phyloP scores from a whole-genome alignment of 805 yeast genomes.

The Ogataea allantospora region DNA sequence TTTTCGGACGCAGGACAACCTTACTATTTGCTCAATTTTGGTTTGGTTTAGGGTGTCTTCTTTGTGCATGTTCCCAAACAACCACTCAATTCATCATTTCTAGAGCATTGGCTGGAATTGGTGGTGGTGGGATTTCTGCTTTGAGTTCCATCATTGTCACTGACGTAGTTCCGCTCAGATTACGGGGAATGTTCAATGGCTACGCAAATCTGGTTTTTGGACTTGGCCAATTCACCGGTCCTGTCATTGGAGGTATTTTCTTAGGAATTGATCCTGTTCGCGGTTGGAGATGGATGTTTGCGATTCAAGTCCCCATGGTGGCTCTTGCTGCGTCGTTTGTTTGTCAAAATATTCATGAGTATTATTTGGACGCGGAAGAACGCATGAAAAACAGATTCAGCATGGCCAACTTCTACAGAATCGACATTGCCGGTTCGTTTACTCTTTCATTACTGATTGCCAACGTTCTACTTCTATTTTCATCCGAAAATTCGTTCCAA shows the following conservation, averaged over 20 bases:
- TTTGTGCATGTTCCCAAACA: slow-evolving; percentile 40
- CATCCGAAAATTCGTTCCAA: slow-evolving; percentile 18
- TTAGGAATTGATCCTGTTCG: slow-evolving; percentile 31
- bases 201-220: slow-evolving; percentile 41
- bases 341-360: slow-evolving; percentile 34
- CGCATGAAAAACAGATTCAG: slow-evolving; percentile 30
- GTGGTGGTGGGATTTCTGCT: slow-evolving; percentile 56
- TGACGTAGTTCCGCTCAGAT: slow-evolving; percentile 52
- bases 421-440: slow-evolving; percentile 43
- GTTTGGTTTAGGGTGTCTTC: slow-evolving; percentile 44
- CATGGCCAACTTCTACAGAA: slow-evolving; percentile 33
- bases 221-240: slow-evolving; percentile 42
- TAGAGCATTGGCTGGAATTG: slow-evolving; percentile 58
- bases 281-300: slow-evolving; percentile 48
- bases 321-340: slow-evolving; percentile 29
- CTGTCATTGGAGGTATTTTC: slow-evolving; percentile 43
- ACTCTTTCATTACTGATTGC: slow-evolving; percentile 35
- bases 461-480: slow-evolving; percentile 35
- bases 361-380: slow-evolving; percentile 24
- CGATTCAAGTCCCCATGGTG: slow-evolving; percentile 40
- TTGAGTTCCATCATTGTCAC: slow-evolving; percentile 51
- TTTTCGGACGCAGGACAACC: slow-evolving; percentile 52
- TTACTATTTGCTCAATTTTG: slow-evolving; percentile 43
- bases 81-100: slow-evolving; percentile 47
- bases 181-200: slow-evolving; percentile 55